Percentiles rank a stretch among this genome's conserved stretches.
phyloP scores from a whole-genome alignment of 2,329 filamentous ascomycete species.

The Apiospora marii region DNA sequence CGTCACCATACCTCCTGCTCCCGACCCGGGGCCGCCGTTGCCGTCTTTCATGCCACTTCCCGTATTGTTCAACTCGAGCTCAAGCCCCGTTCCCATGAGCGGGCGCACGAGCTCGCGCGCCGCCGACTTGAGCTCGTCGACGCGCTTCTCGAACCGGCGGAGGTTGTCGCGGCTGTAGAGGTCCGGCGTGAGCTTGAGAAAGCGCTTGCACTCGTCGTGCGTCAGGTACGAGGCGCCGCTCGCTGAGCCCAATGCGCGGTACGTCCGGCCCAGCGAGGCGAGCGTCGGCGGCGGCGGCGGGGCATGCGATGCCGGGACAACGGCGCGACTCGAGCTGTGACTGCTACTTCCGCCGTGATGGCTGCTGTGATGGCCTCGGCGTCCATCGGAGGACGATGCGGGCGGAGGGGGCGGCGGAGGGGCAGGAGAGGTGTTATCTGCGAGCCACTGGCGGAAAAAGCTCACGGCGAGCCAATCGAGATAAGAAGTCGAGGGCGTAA shows the following conservation, averaged over 20 bases:
- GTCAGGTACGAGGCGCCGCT: constrained; percentile 71
- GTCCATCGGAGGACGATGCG: constrained; percentile 24
- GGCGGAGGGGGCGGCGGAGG: constrained; percentile 32
- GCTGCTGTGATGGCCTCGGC: constrained; percentile 24
- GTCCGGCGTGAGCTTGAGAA: constrained; percentile 83
- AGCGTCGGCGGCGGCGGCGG: constrained; percentile 53
- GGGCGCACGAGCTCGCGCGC: constrained; percentile 85
- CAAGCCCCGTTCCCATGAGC: constrained; percentile 84
- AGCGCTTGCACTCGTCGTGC: constrained; percentile 90
- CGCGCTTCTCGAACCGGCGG: constrained; percentile 81
- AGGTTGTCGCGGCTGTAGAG: constrained; percentile 88
- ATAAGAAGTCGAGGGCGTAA: constrained; percentile 80
- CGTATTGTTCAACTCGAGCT: constrained; percentile 70
- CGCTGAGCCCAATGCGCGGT: constrained; percentile 75
- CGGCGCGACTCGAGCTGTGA: constrained; percentile 30
- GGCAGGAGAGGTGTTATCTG: constrained; percentile 84
- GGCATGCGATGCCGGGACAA: constrained; percentile 37
- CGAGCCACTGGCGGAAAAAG: constrained; percentile 91
- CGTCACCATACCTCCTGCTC: constrained; percentile 36
- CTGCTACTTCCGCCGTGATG: not conserved
- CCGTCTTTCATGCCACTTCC: constrained; percentile 44
- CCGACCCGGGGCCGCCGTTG: constrained; percentile 21
- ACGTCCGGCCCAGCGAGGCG: constrained; percentile 74
- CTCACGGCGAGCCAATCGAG: constrained; percentile 89
- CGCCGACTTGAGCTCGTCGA: constrained; percentile 88